Evolutionary conservation across 2,329 filamentous ascomycete genomes (phyloP), one percentile per base, ranked within the genome.

Genomic region (Hymenoscyphus albidus): DNA sequence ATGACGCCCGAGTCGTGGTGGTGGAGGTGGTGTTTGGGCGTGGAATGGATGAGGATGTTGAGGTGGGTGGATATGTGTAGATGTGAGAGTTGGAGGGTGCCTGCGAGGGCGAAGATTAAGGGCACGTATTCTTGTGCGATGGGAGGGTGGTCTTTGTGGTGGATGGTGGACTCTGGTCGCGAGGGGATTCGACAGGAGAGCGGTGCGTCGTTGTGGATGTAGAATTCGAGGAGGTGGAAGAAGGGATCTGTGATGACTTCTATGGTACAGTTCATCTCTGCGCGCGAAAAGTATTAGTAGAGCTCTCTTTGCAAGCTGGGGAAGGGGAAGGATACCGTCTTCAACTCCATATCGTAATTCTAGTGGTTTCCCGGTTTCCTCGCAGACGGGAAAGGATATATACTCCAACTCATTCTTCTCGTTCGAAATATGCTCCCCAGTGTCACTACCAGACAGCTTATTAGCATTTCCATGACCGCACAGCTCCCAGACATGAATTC

Each of bases 181-280:
- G 92, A 86, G 35, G 94, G 92, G 14, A 98, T 86, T 61, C 95
- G 93, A 78, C 95, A 99, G 62, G 92, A 88, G 59, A 98, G 83
- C 10, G 95, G 95, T 18, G 93, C 93, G 78, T 99, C 95, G 80
- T 90, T 93, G 83, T 98, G 95, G 77, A 98, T 89, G 83, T 98
- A 98, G 83, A 97, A 98, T 80, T 98, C 91, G 80, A 94, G 88
- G 61, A 94, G 85, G 78, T 95, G 91, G 82, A 92, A 95, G 82
- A 93, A 89, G 51, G 89, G 85, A 76, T 94, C 91, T 72, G 85
- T 83, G 72, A 94, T 83, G 78, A 91, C 84, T 74, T 89, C 81
- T 72, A 95, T 88, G 63, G 91, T 95, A 81, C 91, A 95, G 80
- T 94, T 94, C 71, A 92, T 79, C 76, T 96, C 93, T 78, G 79